phyloP scores from a whole-genome alignment of 2,329 filamentous ascomycete species.

The Microcyclospora pomicola region DNA sequence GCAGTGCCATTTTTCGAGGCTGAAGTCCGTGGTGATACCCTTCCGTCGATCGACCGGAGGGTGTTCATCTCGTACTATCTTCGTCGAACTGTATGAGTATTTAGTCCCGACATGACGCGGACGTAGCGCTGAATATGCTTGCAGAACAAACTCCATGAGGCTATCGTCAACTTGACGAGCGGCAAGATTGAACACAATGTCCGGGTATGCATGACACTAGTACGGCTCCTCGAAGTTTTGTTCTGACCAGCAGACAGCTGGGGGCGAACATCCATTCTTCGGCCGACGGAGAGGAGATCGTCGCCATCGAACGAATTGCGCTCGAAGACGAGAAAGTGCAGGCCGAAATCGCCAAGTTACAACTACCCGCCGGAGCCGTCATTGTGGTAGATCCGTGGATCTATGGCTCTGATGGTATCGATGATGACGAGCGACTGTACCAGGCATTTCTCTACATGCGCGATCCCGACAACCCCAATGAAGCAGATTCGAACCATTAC shows the following conservation, averaged over 20 bases:
- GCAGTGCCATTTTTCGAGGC: slow-evolving; percentile 20
- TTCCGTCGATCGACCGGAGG: slow-evolving; percentile 33
- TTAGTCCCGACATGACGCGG: background rate
- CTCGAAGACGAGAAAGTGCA: slow-evolving; percentile 42
- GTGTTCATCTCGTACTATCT: slow-evolving; percentile 41
- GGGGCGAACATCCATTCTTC: slow-evolving; percentile 44
- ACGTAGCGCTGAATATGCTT: slow-evolving; percentile 1
- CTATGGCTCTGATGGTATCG: slow-evolving; percentile 43
- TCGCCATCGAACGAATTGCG: slow-evolving; percentile 44
- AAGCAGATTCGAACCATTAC: slow-evolving; percentile 56
- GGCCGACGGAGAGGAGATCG: slow-evolving; percentile 45
- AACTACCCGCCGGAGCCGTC: slow-evolving; percentile 42
- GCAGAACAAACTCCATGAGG: slow-evolving; percentile 50
- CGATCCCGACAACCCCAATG: slow-evolving; percentile 44
- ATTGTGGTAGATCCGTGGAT: slow-evolving; percentile 56
- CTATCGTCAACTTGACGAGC: slow-evolving; percentile 40
- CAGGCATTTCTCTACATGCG: slow-evolving; percentile 56
- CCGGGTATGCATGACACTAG: slow-evolving; percentile 15
- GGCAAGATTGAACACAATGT: slow-evolving; percentile 42
- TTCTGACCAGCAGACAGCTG: slow-evolving; percentile 18
- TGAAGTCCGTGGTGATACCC: slow-evolving; percentile 23
- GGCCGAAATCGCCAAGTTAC: slow-evolving; percentile 44
- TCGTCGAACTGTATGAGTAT: slow-evolving; percentile 41
- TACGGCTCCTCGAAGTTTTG: too few relatives aligned
- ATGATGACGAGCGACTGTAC: slow-evolving; percentile 29